Base-by-base conservation (phyloP, 768 basidiomycete genomes). In the Polyporus arcularius region DNA sequence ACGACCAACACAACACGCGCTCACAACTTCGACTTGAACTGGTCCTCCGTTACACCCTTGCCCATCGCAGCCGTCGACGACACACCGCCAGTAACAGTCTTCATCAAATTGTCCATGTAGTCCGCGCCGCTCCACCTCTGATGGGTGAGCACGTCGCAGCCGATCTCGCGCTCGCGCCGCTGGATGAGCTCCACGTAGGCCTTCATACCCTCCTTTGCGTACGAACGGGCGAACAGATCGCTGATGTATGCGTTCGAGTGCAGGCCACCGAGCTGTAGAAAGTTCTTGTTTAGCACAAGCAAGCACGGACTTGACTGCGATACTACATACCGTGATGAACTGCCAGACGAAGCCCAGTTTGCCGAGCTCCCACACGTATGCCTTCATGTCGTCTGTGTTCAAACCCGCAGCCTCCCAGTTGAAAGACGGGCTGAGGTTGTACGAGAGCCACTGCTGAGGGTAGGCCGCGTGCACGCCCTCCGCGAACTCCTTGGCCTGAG, bases 31-130 rank as follows among this genome's bases (percentile, higher is more conserved):
- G 58, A 55, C 65, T 79, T 85, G 76, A 96, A 97, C 74, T 96
- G 95, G 40, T 87, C 75, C 77, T 97, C 95, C 0, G 95, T 97
- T 32, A 96, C 94, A 57, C 96, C 96, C 67, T 87, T 87, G 52
- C 96, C 97, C 96, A 98, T 98, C n/a, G 97, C 96, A n/a, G 96
- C 85, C 10, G 96, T 98, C 50, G 94, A 95, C 40, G 94, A 96
- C 62, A 99, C 85, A 60, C 97, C 97, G 28, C 97, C 97, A 39
- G 97, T 99, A 57, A 98, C 93, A 7, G 96, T 96, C 85, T 94
- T 95, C 76, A 97, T 83, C 55, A 96, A 74, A 64, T 85, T 88
- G 74, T 97, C 95, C 39, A 91, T 90, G 68, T 93, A 96, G 74
- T 96, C 94, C 4, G 90, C 95, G 38, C 96, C 96, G 65, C 90